Evolutionary conservation across 1,284 basidiomycete genomes (phyloP), one percentile per base, ranked within the genome.

Genomic region (Apiotrichum gracile): DNA sequence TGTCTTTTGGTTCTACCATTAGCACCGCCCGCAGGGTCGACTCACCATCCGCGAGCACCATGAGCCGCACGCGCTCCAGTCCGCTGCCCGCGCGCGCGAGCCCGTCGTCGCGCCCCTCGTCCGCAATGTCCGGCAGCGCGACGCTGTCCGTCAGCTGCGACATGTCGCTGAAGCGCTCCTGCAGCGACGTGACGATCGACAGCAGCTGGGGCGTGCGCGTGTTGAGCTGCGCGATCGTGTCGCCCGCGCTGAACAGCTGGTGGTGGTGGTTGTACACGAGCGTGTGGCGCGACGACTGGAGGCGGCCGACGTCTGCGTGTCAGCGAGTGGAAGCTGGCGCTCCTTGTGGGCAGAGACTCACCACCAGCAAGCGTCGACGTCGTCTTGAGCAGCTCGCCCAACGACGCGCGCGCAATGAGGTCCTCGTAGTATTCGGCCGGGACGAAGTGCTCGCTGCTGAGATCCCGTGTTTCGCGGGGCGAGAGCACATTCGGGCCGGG

Each of bases 241-340:
- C 70, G 16, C 72, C 72, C 1, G 74, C 74, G 29, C 60, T 60
- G 60, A 76, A 76, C 8, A 76, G 66, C 68, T 76, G 71, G 56
- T 74, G 71, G 61, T 76, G 74, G 53, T 76, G 74, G 50, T 76
- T 74, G 58, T 76, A 76, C 17, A 76, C 74, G 8, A 76, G 58
- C 29, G 64, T 63, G 54, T 76, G 70, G 29, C 72, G 55, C 5
- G 72, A 70, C 2, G 66, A 66, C 49, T 74, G 65, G 35, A 76
- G 59, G 37, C 67, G 64, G 25, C 67, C 65, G 31, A 73, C 64
- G 46, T 76, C 74, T 73, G 51, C 5, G 33, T 14, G 44, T 56
- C 40, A 57, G 48, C 22, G 33, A n/a, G n/a, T n/a, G n/a, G n/a
- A 34, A 16, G 9, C 33, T 34, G 33, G 12, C 16, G 33, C 33